Conservation (phyloP, 2,329 filamentous ascomycete species). For the Botrytis medusae region DNA sequence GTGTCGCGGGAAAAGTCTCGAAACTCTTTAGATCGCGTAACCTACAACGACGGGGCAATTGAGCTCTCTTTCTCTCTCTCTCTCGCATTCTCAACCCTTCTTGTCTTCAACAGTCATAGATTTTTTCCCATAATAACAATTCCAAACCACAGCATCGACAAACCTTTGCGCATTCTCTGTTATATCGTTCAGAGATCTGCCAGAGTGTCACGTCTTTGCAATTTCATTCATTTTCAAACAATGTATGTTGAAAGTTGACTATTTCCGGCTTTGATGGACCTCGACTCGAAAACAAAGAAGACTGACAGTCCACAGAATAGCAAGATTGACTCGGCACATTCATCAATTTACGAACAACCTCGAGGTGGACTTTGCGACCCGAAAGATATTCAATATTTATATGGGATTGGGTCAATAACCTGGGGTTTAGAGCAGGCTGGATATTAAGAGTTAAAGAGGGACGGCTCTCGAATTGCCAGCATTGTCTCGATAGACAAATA, state of each 20-base stretch:
- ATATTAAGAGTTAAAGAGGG: conserved; percentile 5
- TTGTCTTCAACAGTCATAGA: conserved; percentile 24
- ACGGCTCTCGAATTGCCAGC: background rate
- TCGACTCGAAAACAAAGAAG: conserved; percentile 19
- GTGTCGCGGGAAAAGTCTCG: conserved; percentile 12
- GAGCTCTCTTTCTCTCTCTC: background rate
- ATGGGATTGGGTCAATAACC: conserved; percentile 7
- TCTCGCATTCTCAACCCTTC: background rate
- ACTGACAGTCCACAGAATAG: conserved; percentile 17
- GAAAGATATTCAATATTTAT: conserved; percentile 12
- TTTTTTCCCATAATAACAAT: conserved; percentile 9
- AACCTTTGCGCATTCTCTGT: conserved; percentile 39
- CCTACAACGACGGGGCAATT: conserved; percentile 22
- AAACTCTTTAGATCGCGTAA: conserved; percentile 15
- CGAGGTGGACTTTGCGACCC: conserved; percentile 2
- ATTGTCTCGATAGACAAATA: conserved; percentile 7
- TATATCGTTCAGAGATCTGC: conserved; percentile 36
- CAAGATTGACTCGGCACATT: background rate
- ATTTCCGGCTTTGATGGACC: conserved; percentile 13
- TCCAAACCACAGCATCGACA: conserved; percentile 33
- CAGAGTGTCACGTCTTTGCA: conserved; percentile 39
- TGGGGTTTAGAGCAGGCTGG: background rate
- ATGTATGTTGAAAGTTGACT: conserved; percentile 30
- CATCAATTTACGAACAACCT: background rate
- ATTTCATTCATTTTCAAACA: conserved; percentile 35